A percentile compares a stretch with the other conserved stretches of the same genome.
These are phyloP conservation scores for Microsporum audouinii DNA, from an alignment of 2,329 filamentous ascomycete species.

Conservation along the genomic window DNA sequence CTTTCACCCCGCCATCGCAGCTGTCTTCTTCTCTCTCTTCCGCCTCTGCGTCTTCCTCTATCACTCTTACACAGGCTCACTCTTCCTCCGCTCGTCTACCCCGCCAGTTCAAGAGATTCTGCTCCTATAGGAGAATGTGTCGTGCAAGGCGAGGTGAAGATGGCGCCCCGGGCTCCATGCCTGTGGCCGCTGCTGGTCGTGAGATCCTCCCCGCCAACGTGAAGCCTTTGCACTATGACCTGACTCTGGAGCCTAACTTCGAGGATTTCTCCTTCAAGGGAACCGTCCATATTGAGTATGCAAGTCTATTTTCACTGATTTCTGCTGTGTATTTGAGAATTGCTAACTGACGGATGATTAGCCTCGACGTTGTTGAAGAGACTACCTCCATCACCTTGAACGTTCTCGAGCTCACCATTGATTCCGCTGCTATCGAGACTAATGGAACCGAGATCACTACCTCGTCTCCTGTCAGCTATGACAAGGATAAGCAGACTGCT, in stretches of 20 bases:
- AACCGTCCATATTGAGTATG: constrained; percentile 66
- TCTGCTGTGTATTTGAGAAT: not conserved
- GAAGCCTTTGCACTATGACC: constrained; percentile 79
- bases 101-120: constrained; percentile 43
- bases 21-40: not conserved
- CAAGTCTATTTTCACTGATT: constrained; percentile 2
- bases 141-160: constrained; percentile 42
- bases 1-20: not conserved
- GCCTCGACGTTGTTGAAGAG: constrained; percentile 72
- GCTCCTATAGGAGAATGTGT: constrained; percentile 68
- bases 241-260: constrained; percentile 85
- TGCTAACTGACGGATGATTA: constrained; percentile 22
- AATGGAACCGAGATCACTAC: constrained; percentile 48
- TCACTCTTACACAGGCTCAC: not conserved
- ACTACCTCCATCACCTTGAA: constrained; percentile 79
- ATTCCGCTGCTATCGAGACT: constrained; percentile 56
- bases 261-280: constrained; percentile 79
- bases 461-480: constrained; percentile 57
- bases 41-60: not conserved
- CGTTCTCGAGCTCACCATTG: constrained; percentile 73
- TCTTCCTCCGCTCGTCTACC: constrained; percentile 8
- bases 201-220: constrained; percentile 87
- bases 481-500: constrained; percentile 69
- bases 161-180: constrained; percentile 44
- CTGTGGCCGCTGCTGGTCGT: constrained; percentile 51